phyloP scores from a whole-genome alignment of 1,139 yeast species.

The Pichia kudriavzevii region DNA sequence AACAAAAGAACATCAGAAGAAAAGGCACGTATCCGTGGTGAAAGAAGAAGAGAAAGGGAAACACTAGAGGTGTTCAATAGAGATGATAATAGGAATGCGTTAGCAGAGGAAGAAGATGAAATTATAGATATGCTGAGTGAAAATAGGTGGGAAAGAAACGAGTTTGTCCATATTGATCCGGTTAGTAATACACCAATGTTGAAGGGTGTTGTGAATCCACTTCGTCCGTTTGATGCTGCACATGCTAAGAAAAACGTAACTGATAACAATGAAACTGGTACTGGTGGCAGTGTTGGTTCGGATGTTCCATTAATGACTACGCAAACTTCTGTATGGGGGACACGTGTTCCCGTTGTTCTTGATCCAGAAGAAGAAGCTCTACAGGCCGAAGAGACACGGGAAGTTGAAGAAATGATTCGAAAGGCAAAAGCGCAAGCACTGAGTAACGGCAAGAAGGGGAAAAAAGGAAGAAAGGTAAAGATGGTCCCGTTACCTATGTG shows the following conservation, averaged over 20 bases:
- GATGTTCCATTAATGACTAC: slow-evolving; percentile 3
- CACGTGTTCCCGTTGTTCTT: slow-evolving; percentile 38
- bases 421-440: slow-evolving; percentile 39
- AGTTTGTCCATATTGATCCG: slow-evolving; percentile 10
- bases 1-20: slow-evolving; percentile 51
- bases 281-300: slow-evolving; percentile 8
- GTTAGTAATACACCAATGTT: slow-evolving; percentile 9
- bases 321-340: slow-evolving; percentile 49
- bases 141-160: slow-evolving; percentile 7
- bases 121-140: not conserved
- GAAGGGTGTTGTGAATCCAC: slow-evolving; percentile 8
- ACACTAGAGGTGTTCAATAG: slow-evolving; percentile 8
- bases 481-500: slow-evolving; percentile 11
- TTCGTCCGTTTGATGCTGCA: slow-evolving; percentile 2
- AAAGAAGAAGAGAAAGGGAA: slow-evolving; percentile 14
- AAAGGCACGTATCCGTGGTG: slow-evolving; percentile 20
- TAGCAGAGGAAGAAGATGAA: slow-evolving; percentile 3
- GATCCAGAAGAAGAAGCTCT: slow-evolving; percentile 27
- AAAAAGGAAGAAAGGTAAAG: slow-evolving; percentile 32
- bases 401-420: slow-evolving; percentile 42
- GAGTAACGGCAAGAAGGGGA: slow-evolving; percentile 34
- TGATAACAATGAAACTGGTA: slow-evolving; percentile 4
- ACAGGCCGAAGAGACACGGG: slow-evolving; percentile 26
- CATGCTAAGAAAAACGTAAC: slow-evolving; percentile 4
- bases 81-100: not conserved